Base-by-base conservation (phyloP, 768 basidiomycete species). In the Lepiota subincarnata region DNA sequence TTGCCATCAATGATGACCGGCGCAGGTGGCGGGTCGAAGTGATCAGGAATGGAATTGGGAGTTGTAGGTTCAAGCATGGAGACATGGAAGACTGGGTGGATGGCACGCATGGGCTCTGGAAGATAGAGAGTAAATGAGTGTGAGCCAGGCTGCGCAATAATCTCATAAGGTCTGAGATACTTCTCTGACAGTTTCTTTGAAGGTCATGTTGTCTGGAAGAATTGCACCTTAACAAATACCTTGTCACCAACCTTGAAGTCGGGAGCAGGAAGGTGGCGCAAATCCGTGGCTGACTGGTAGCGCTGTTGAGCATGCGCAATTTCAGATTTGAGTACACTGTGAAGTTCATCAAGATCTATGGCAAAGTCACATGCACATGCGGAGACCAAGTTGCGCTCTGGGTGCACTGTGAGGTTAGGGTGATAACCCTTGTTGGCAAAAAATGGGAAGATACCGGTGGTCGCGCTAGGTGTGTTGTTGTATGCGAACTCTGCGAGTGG, bases 381-480 rank as follows among this genome's bases (percentile, higher is more conserved):
- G 2, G 55, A 57, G 8, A 38, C 55, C 4, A 57, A 5, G 28
- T 57, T 35, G n/a, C 28, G 42, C 70, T n/a, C n/a, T n/a, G n/a
- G n/a, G n/a, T n/a, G n/a, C n/a, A n/a, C n/a, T n/a, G n/a, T n/a
- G n/a, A n/a, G n/a, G n/a, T n/a, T n/a, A n/a, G n/a, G n/a, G n/a
- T n/a, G n/a, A n/a, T n/a, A n/a, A n/a, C n/a, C n/a, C 26, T 59
- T 55, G 53, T 71, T 71, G 22, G 71, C 60, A 26, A 66, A 73
- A 62, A 75, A 74, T 0, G 73, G 75, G 11, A 70, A 55, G 43
- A 24, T 60, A 58, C 18, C 47, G n/a, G n/a, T n/a, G n/a, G n/a
- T n/a, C n/a, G n/a, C n/a, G n/a, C n/a, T n/a, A n/a, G n/a, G n/a
- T n/a, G n/a, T n/a, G n/a, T n/a, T n/a, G n/a, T n/a, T n/a, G n/a